Conservation (phyloP, 1,284 basidiomycete species). For the Schizophyllum amplum region DNA sequence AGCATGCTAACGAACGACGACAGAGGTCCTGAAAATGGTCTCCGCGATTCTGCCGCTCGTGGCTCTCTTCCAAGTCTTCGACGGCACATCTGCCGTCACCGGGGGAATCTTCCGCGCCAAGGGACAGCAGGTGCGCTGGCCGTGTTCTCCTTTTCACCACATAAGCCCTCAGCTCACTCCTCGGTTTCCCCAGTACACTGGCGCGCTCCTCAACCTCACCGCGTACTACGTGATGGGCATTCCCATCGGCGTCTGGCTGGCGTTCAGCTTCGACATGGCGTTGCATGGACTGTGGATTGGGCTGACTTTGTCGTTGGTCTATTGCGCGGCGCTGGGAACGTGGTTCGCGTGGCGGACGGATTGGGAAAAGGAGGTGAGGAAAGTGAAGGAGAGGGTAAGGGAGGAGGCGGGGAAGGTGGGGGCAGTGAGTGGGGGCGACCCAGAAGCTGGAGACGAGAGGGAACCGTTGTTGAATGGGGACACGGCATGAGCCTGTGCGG, state of each 20-base stretch:
- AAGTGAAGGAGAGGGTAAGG: conserved; percentile 42
- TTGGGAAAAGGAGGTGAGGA: conserved; percentile 56
- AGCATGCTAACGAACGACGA: conserved; percentile 1
- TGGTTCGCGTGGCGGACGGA: conserved; percentile 47
- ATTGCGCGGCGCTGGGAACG: conserved; percentile 39
- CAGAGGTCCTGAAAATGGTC: conserved; percentile 58
- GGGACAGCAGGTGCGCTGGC: conserved; percentile 52
- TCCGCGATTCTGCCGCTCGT: conserved; percentile 69
- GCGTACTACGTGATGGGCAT: conserved; percentile 64
- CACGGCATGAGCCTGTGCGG: too few relatives aligned
- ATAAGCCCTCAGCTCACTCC: neutral
- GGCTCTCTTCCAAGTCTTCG: conserved; percentile 77
- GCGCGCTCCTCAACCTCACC: conserved; percentile 60
- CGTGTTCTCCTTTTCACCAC: too few relatives aligned
- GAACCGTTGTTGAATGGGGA: neutral
- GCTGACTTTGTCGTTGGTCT: conserved; percentile 51
- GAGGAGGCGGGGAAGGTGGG: conserved; percentile 19
- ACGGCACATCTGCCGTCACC: conserved; percentile 62
- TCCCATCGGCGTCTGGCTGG: conserved; percentile 57
- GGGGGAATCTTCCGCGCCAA: conserved; percentile 72
- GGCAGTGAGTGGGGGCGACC: neutral
- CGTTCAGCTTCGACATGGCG: conserved; percentile 42
- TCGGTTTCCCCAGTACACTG: conserved; percentile 36
- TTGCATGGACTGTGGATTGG: conserved; percentile 64
- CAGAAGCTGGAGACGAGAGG: neutral